Evolutionary conservation across 2,329 filamentous ascomycete genomes (phyloP).

Genomic region (Cordyceps pruinosa): DNA sequence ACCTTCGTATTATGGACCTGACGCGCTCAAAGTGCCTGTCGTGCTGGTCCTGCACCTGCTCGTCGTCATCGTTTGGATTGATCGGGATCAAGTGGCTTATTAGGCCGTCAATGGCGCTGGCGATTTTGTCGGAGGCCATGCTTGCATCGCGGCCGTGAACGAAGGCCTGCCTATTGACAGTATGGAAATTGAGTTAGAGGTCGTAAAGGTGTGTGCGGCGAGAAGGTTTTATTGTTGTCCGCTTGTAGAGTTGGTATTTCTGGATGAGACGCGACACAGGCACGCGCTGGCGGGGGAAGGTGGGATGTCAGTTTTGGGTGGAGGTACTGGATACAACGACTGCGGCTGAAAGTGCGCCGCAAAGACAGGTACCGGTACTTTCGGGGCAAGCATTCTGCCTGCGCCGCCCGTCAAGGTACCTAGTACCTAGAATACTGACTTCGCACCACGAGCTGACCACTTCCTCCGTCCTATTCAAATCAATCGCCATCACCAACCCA

Average conservation of each 20-base stretch:
- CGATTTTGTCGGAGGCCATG: conserved; percentile 62
- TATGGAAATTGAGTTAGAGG: not conserved
- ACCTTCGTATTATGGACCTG: conserved; percentile 47
- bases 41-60: conserved; percentile 60
- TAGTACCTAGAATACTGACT: conserved; percentile 32
- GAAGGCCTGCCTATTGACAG: not conserved
- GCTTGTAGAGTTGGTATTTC: conserved; percentile 15
- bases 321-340: not conserved
- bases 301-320: conserved; percentile 13
- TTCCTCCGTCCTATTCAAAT: conserved; percentile 18
- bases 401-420: conserved; percentile 17
- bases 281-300: conserved; percentile 16
- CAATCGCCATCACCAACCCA: conserved; percentile 33
- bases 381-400: not conserved
- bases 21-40: conserved; percentile 51
- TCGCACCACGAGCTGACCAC: conserved; percentile 25
- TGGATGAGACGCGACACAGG: conserved; percentile 21
- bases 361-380: not conserved
- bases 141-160: conserved; percentile 35
- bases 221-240: not conserved
- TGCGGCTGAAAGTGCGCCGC: not conserved
- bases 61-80: conserved; percentile 59
- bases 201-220: not conserved
- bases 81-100: conserved; percentile 66
- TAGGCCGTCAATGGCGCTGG: conserved; percentile 71